Conservation (phyloP, 495 filamentous ascomycete species). For the Physcia stellaris region DNA sequence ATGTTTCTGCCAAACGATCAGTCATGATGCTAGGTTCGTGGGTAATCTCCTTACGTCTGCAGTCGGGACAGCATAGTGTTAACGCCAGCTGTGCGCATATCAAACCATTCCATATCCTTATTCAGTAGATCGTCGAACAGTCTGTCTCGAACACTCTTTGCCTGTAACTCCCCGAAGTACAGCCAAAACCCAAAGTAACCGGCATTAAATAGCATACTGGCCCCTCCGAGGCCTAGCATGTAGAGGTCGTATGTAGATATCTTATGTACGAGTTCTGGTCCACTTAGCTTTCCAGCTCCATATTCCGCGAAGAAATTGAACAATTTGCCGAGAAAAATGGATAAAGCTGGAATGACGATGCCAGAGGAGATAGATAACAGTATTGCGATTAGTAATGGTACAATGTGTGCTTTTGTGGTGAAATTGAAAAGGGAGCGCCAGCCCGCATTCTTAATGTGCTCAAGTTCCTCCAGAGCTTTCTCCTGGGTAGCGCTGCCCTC, state of each 20-base stretch:
- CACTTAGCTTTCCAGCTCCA: constrained; percentile 38
- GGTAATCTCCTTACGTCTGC: constrained; percentile 64
- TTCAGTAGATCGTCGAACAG: constrained; percentile 54
- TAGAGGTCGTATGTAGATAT: constrained; percentile 43
- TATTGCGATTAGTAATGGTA: constrained; percentile 36
- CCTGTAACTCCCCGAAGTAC: constrained; percentile 69
- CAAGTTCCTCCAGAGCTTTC: constrained; percentile 9
- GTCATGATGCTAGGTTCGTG: no score
- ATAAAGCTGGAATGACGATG: constrained; percentile 44
- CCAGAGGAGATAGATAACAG: constrained; percentile 47
- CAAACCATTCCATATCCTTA: constrained; percentile 76
- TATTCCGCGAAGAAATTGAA: constrained; percentile 60
- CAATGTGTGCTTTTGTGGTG: constrained; percentile 47
- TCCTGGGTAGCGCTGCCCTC: constrained; percentile 7
- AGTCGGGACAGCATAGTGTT: constrained; percentile 54
- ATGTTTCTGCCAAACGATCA: constrained; percentile 60
- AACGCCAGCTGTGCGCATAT: constrained; percentile 56
- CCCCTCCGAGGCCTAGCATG: constrained; percentile 45
- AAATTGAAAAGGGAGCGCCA: constrained; percentile 58
- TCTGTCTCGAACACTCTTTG: constrained; percentile 42
- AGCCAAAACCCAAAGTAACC: constrained; percentile 56
- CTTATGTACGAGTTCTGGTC: constrained; percentile 35
- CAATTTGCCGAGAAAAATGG: constrained; percentile 60
- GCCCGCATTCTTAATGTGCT: constrained; percentile 16
- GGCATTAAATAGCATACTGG: constrained; percentile 50